Conservation (phyloP, 768 basidiomycete genomes). For the Pulveroboletus sp. region DNA sequence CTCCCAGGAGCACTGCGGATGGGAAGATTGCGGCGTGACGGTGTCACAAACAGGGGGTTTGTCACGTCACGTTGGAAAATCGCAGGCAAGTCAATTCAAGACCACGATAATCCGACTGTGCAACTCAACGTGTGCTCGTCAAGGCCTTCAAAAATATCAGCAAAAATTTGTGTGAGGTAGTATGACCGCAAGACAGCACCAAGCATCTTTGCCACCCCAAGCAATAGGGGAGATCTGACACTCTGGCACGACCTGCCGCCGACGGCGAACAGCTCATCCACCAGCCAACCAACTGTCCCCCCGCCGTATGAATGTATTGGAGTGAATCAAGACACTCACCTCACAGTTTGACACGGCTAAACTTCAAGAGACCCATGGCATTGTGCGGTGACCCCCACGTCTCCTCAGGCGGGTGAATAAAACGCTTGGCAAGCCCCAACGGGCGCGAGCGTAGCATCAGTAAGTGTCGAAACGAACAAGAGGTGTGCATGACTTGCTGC, state of each 20-base stretch:
- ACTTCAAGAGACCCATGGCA: not conserved
- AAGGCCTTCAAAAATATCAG: conserved; percentile 18
- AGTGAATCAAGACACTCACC: conserved; percentile 34
- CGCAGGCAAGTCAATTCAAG: conserved; percentile 31
- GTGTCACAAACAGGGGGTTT: conserved; percentile 26
- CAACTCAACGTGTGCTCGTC: conserved; percentile 30
- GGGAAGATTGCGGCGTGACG: conserved; percentile 18
- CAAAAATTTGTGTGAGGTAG: conserved; percentile 30
- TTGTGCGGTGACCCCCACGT: conserved; percentile 1
- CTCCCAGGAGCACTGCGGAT: no score
- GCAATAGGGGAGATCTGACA: conserved; percentile 3
- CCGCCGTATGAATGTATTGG: conserved; percentile 19
- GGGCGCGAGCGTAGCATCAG: conserved; percentile 15
- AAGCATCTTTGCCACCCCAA: conserved; percentile 1
- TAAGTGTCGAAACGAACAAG: conserved; percentile 22
- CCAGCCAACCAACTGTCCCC: conserved; percentile 18
- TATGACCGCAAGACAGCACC: conserved; percentile 18
- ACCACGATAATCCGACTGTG: conserved; percentile 24
- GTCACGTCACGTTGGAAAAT: conserved; percentile 25
- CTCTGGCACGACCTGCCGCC: not conserved
- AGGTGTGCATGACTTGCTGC: conserved; percentile 19
- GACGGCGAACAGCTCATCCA: conserved; percentile 2
- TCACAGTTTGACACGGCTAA: conserved; percentile 14
- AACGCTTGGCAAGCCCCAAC: conserved; percentile 16
- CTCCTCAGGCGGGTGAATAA: conserved; percentile 9